Conservation (phyloP, 2,329 filamentous ascomycete species). For the Corinectria fuckeliana region DNA sequence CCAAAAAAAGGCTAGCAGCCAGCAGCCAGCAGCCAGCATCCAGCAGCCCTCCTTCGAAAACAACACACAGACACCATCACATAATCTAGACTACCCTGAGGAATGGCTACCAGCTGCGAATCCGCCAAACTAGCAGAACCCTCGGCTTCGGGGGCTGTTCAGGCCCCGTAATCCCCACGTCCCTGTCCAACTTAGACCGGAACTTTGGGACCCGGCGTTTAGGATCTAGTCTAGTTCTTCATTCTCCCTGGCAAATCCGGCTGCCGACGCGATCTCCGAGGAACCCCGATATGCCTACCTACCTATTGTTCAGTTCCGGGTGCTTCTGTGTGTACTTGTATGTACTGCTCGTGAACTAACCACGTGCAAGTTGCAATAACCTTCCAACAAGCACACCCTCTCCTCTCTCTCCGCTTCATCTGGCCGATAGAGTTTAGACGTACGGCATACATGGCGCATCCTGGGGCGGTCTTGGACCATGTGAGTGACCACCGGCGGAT, state of each 20-base stretch:
- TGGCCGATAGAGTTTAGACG: conserved; percentile 19
- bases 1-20: background rate
- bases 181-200: background rate
- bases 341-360: conserved; percentile 1
- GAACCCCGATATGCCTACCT: background rate
- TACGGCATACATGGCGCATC: background rate
- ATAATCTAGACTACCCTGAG: background rate
- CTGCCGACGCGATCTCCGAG: conserved; percentile 15
- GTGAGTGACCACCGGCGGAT: background rate
- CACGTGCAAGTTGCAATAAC: conserved; percentile 6
- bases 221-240: no score
- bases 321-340: background rate
- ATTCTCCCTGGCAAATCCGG: conserved; percentile 3
- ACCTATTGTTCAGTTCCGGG: conserved; percentile 7
- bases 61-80: background rate
- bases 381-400: background rate
- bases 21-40: background rate
- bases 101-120: background rate
- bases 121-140: background rate
- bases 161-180: background rate
- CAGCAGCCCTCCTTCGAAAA: background rate
- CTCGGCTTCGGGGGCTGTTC: background rate
- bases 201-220: background rate
- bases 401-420: background rate
- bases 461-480: background rate